Evolutionary conservation across 352 stramenopile species (phyloP).

Genomic region (Pythium sp.): DNA sequence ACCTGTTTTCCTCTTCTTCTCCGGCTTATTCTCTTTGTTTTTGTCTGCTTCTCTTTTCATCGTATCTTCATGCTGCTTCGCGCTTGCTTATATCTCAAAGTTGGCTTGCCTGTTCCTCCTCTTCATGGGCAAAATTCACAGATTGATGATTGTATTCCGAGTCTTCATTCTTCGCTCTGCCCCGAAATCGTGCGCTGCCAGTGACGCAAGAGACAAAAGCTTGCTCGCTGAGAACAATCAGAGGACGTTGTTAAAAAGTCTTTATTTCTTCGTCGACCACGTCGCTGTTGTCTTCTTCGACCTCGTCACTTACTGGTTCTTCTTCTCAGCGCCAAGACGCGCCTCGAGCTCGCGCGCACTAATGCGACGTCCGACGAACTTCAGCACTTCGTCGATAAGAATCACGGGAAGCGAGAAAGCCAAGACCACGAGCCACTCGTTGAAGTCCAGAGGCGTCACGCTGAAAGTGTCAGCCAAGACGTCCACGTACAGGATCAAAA

Average conservation of each 20-base stretch:
- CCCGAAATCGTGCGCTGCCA: conserved; percentile 8
- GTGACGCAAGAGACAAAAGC: conserved; percentile 5
- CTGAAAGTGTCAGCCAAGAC: conserved; percentile 92
- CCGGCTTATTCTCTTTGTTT: not conserved
- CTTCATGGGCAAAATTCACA: not conserved
- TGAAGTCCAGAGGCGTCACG: conserved; percentile 88
- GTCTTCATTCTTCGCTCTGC: not conserved
- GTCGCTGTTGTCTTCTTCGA: not conserved
- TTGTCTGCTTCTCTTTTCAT: not conserved
- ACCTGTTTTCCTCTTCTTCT: conserved; percentile 6
- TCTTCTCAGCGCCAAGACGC: conserved; percentile 52
- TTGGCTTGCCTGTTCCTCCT: not conserved
- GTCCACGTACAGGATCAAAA: conserved; percentile 93
- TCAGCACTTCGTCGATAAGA: conserved; percentile 94
- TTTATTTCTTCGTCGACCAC: conserved; percentile 9
- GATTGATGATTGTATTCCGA: not conserved
- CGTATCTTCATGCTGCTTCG: not conserved
- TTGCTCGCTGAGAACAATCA: not conserved
- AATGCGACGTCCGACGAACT: conserved; percentile 88
- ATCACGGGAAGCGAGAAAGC: conserved; percentile 92
- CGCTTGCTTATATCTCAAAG: conserved; percentile 1
- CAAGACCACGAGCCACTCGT: conserved; percentile 92
- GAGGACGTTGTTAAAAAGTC: conserved; percentile 3
- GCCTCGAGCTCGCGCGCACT: conserved; percentile 64
- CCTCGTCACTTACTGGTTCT: conserved; percentile 38